A percentile compares a stretch with the other conserved stretches of the same genome.
Evolutionary conservation across 371 early-diverging fungal genomes (phyloP).

Genomic region (Mucor ambiguus): DNA sequence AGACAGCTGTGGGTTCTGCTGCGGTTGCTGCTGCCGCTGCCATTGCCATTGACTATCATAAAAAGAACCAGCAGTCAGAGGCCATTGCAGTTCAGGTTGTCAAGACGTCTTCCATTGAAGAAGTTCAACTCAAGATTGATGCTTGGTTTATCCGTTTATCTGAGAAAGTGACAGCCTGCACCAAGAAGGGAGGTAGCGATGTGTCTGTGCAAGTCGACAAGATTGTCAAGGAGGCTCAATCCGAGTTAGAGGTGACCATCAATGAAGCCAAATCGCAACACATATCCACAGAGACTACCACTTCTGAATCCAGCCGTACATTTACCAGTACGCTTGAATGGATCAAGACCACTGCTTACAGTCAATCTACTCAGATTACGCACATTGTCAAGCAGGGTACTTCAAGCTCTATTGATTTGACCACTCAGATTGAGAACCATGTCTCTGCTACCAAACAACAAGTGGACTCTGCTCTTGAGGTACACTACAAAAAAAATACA

Average conservation of each 20-base stretch:
- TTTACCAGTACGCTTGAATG: constrained; percentile 29
- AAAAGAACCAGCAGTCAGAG: constrained; percentile 26
- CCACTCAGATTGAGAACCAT: constrained; percentile 40
- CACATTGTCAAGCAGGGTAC: constrained; percentile 26
- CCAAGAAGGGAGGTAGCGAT: constrained; percentile 29
- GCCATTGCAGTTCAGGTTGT: constrained; percentile 24
- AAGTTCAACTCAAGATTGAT: constrained; percentile 24
- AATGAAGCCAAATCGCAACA: constrained; percentile 20
- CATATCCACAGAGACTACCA: neutral
- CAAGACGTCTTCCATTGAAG: constrained; percentile 18
- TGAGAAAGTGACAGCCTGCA: constrained; percentile 24
- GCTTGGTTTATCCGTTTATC: constrained; percentile 25
- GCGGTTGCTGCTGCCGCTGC: constrained; percentile 33
- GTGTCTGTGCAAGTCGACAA: constrained; percentile 23
- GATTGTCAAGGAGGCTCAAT: constrained; percentile 33
- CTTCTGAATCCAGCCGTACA: constrained; percentile 20
- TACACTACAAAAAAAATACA: constrained; percentile 20
- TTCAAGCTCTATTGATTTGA: constrained; percentile 30
- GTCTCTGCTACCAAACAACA: constrained; percentile 33
- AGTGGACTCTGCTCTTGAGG: constrained; percentile 32
- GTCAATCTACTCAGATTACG: constrained; percentile 31
- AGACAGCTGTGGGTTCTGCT: constrained; percentile 25
- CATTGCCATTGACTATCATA: constrained; percentile 20
- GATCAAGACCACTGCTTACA: constrained; percentile 27
- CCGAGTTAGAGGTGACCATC: constrained; percentile 26